Conservation (phyloP, 2,329 filamentous ascomycete genomes). For the Ambrosiella beaveri region DNA sequence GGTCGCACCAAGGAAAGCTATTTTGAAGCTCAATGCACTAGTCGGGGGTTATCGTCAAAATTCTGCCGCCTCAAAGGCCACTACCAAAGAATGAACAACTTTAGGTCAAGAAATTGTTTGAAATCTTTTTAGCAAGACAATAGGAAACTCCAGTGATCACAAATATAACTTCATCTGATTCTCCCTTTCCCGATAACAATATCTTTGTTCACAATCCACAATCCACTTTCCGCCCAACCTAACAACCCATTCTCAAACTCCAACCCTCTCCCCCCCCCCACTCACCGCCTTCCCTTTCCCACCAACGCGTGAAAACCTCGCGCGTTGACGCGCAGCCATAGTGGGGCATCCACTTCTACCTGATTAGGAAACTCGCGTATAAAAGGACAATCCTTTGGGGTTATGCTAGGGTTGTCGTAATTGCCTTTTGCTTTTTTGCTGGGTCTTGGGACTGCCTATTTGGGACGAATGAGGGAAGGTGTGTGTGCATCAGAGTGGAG, state of each 20-base stretch:
- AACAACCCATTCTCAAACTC: neutral
- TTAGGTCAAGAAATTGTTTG: neutral
- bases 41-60: neutral
- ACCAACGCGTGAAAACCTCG: neutral
- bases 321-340: neutral
- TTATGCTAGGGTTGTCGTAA: neutral
- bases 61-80: neutral
- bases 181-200: neutral
- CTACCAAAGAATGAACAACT: neutral
- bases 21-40: neutral
- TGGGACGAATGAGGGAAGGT: too few relatives aligned
- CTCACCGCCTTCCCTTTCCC: neutral
- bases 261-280: neutral
- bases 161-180: too few relatives aligned
- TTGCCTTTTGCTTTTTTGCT: too few relatives aligned
- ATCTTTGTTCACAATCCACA: neutral
- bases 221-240: neutral
- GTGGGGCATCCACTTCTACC: neutral
- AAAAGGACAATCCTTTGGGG: neutral
- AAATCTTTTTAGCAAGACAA: neutral
- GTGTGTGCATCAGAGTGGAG: too few relatives aligned
- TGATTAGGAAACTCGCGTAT: neutral
- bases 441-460: too few relatives aligned
- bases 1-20: neutral
- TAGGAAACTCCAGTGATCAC: neutral